Conservation (phyloP, 371 early-diverging fungal species). For the Apophysomyces trapeziformis region DNA sequence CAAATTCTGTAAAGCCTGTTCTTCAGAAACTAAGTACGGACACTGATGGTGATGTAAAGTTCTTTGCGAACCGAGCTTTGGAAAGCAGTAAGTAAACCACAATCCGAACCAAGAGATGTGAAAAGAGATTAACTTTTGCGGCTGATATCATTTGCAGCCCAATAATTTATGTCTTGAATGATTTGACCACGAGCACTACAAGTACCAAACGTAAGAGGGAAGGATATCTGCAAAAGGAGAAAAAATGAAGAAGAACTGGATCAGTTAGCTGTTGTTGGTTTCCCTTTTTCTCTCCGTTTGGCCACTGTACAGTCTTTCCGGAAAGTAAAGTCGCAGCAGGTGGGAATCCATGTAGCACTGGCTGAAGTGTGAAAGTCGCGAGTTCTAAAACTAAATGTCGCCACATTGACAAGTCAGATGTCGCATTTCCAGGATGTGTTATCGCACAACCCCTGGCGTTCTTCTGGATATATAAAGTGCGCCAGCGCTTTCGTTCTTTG, state of each 20-base stretch:
- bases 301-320: too few relatives aligned
- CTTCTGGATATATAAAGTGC: slow-evolving; percentile 11
- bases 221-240: neutral
- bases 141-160: slow-evolving; percentile 4
- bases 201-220: too few relatives aligned
- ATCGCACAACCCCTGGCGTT: neutral
- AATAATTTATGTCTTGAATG: neutral
- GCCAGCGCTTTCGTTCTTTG: neutral
- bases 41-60: slow-evolving; percentile 92
- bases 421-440: too few relatives aligned
- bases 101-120: neutral
- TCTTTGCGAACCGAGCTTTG: slow-evolving; percentile 87
- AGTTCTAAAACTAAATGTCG: too few relatives aligned
- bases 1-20: slow-evolving; percentile 76
- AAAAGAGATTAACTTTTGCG: slow-evolving; percentile 4
- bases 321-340: too few relatives aligned
- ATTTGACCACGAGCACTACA: neutral
- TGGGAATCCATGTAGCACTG: too few relatives aligned
- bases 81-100: slow-evolving; percentile 35
- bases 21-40: slow-evolving; percentile 87
- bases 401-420: too few relatives aligned
- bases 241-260: neutral
- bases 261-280: too few relatives aligned
- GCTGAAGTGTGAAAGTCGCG: too few relatives aligned
- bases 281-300: too few relatives aligned